Base-by-base conservation (phyloP, 805 yeast species). In the Tetrapisispora phaffii region DNA sequence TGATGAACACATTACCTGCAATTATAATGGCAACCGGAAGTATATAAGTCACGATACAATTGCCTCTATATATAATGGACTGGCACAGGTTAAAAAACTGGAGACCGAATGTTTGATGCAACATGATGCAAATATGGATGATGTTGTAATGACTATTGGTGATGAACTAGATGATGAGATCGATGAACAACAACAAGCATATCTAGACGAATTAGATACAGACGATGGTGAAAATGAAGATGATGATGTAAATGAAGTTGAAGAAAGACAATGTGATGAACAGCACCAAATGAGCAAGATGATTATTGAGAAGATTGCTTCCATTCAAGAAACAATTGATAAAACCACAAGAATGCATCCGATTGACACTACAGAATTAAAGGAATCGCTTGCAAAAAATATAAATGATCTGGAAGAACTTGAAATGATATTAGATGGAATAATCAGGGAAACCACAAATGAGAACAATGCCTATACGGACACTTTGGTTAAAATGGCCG, bases 121-220 rank as follows among this genome's bases (percentile, higher is more conserved):
- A 12, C 10, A 26, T 4, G 35, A 41, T 22, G 22, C 3, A n/a
- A 32, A 26, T 7, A 17, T 23, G 16, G 20, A 34, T 7, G 19
- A 7, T 9, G 4, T 16, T 16, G 32, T 23, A 19, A 33, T 33
- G 24, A 37, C 32, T 7, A 36, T 32, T 19, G 34, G 16, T 35
- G n/a, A 28, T n/a, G 31, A 28, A 3, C 13, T 21, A 5, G 38
- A 37, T 10, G 34, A 28, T 13, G 44, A 37, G 2, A 45, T 41
- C 23, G 57, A 56, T 40, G 41, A 46, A n/a, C 50, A 45, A 7
- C 60, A 58, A 34, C 51, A 51, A 23, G 58, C 50, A 12, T 59
- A 59, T 41, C 39, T 57, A 29, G 48, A 53, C 17, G 53, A 56
- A 39, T 41, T 57, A 17, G 41, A 52, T 4, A 28, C 12, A 28